These are phyloP conservation scores for Sphagnum magellanicum DNA, from an alignment of 228 moss, liverwort and hornwort genomes.

Conservation along the genomic window DNA sequence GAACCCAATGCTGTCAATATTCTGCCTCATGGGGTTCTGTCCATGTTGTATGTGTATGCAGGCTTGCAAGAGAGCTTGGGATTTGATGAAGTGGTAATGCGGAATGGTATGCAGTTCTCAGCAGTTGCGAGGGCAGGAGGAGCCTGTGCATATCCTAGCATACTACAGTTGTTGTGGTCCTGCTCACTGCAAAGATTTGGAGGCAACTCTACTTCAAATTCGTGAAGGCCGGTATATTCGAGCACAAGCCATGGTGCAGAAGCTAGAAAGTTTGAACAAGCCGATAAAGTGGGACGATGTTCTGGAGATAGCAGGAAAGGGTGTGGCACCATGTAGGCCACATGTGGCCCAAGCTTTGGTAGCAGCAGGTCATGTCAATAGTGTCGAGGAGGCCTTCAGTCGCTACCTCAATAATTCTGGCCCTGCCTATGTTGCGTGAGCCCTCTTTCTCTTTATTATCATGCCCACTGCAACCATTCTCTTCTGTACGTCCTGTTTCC, in stretches of 20 bases:
- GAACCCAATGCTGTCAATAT: no score
- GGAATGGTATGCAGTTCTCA: constrained; percentile 23
- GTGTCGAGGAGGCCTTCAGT: constrained; percentile 62
- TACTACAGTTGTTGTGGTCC: constrained; percentile 94
- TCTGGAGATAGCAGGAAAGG: constrained; percentile 72
- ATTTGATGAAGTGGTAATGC: constrained; percentile 1
- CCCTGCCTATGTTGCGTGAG: constrained; percentile 82
- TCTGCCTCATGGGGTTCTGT: no score
- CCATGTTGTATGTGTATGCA: background rate
- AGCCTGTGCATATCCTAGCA: constrained; percentile 85
- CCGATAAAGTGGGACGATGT: constrained; percentile 72
- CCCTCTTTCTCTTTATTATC: constrained; percentile 1
- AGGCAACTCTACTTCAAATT: constrained; percentile 52
- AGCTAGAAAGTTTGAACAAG: constrained; percentile 52
- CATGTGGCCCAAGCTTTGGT: constrained; percentile 85
- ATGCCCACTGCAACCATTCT: background rate
- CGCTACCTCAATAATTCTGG: constrained; percentile 72
- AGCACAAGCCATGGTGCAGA: constrained; percentile 83
- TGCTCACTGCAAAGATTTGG: constrained; percentile 58
- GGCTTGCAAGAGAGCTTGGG: background rate
- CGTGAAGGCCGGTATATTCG: constrained; percentile 72
- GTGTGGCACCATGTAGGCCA: constrained; percentile 85
- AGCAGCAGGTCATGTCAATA: constrained; percentile 77
- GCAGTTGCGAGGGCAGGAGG: constrained; percentile 44
- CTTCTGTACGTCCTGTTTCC: no score